These are phyloP conservation scores for Hamamelis virginiana DNA, from an alignment of 164 flowering plant species.

Conservation along the genomic window DNA sequence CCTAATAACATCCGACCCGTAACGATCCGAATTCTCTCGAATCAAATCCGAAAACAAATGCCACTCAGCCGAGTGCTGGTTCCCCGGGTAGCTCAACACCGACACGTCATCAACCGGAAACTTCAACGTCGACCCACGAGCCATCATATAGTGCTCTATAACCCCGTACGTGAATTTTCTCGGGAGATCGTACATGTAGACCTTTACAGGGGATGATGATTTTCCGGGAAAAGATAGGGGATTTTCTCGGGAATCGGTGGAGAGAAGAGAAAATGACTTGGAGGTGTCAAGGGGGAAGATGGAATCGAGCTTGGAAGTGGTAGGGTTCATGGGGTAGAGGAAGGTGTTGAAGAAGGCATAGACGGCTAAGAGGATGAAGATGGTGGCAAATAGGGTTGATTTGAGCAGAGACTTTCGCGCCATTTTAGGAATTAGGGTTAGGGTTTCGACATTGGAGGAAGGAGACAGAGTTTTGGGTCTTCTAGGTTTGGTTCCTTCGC, in stretches of 20 bases:
- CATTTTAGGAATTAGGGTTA: constrained; percentile 18
- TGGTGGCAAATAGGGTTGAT: constrained; percentile 34
- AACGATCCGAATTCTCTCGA: constrained; percentile 37
- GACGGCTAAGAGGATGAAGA: constrained; percentile 29
- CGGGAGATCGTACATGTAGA: constrained; percentile 83
- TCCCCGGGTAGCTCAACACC: constrained; percentile 67
- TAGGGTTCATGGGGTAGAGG: constrained; percentile 29
- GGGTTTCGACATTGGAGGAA: constrained; percentile 7
- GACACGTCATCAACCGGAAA: constrained; percentile 23
- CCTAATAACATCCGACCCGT: constrained; percentile 43
- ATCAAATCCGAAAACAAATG: constrained; percentile 64
- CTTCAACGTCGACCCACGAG: constrained; percentile 39
- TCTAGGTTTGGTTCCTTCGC: constrained; percentile 20
- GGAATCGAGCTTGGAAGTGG: constrained; percentile 10
- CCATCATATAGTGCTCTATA: constrained; percentile 64
- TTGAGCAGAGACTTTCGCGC: constrained; percentile 39
- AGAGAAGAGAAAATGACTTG: background rate
- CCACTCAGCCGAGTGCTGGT: constrained; percentile 98
- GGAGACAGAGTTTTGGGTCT: constrained; percentile 4
- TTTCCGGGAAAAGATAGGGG: background rate
- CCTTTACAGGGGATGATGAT: constrained; percentile 31
- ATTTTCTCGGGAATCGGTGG: constrained; percentile 1
- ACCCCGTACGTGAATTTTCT: constrained; percentile 80
- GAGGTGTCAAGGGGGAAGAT: constrained; percentile 3
- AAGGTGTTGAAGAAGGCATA: constrained; percentile 47